Base-by-base conservation (phyloP, 805 yeast species). In the Jamesozyma rosinii region DNA sequence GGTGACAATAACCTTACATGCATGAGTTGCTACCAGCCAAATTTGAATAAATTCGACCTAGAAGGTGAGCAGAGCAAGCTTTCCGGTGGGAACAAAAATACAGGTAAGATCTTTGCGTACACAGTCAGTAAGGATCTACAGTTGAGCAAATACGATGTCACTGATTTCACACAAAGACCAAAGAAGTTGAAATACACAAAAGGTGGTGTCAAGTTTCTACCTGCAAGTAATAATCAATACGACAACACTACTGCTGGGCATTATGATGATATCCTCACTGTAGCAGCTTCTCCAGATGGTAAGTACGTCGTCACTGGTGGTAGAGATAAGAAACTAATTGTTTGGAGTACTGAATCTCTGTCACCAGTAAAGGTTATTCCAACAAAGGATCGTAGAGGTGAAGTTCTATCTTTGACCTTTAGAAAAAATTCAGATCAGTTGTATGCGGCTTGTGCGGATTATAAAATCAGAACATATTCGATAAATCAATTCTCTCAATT, bases 271-370 rank as follows among this genome's bases (percentile, higher is more conserved):
- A 80, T 90, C 33, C 70, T 78, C 44, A 69, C 90, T 41, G 79
- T 87, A 21, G 94, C 95, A 0, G 88, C 83, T 4, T 79, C 87
- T 40, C 83, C 90, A 5, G 92, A 88, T 63, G 96, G 97, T 17
- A 81, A 74, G 52, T 86, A 71, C 58, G 83, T 92, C 10, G 95
- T 84, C 8, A 89, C 96, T 2, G 98, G 97, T 44, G 95, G 96
- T 38, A 71, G 70, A 42, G 97, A 89, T 64, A 77, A 79, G 47
- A 73, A 88, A 49, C 71, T 92, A 42, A 75, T 86, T 31, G 78
- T 92, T 29, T 90, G 95, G 95, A 82, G 89, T 48, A 70, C 83
- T 18, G 94, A 87, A 57, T 79, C 77, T 46, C 66, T 92, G 49
- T 69, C 87, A 18, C 81, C 89, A 41, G 66, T 86, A 41, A 81